phyloP scores from a whole-genome alignment of 176 grass and related monocot species.

The Oryza australiensis region DNA sequence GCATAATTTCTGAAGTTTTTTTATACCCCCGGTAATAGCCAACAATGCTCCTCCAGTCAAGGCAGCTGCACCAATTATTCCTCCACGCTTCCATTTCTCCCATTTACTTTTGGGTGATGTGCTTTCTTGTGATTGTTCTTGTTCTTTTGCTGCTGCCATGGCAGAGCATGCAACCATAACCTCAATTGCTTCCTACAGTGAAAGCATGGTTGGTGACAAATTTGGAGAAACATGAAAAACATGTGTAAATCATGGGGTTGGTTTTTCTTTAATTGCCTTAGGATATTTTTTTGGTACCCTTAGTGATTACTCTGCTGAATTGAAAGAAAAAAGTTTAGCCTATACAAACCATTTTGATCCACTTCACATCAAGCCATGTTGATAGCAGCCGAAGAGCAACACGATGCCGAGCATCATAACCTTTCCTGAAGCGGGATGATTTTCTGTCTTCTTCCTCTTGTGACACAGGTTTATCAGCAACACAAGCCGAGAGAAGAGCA shows the following conservation, averaged over 20 bases:
- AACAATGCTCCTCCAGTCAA: constrained; percentile 87
- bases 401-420: constrained; percentile 89
- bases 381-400: constrained; percentile 74
- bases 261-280: neutral
- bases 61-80: constrained; percentile 89
- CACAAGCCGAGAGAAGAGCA: constrained; percentile 74
- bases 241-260: neutral
- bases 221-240: neutral
- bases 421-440: constrained; percentile 68
- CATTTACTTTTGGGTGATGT: constrained; percentile 67
- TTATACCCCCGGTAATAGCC: constrained; percentile 85
- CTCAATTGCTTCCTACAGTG: constrained; percentile 80
- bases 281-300: neutral
- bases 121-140: constrained; percentile 59
- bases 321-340: constrained; percentile 1
- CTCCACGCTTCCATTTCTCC: constrained; percentile 88
- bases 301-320: neutral
- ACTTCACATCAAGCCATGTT: constrained; percentile 87
- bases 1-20: neutral
- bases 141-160: constrained; percentile 89
- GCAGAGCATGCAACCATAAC: constrained; percentile 94
- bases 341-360: constrained; percentile 84
- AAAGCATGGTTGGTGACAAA: constrained; percentile 10
- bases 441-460: constrained; percentile 70
- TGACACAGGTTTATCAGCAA: constrained; percentile 65